Percentiles rank a stretch among this genome's conserved stretches.
Conservation (phyloP, 1,284 basidiomycete species). For the Puccinia horiana region DNA sequence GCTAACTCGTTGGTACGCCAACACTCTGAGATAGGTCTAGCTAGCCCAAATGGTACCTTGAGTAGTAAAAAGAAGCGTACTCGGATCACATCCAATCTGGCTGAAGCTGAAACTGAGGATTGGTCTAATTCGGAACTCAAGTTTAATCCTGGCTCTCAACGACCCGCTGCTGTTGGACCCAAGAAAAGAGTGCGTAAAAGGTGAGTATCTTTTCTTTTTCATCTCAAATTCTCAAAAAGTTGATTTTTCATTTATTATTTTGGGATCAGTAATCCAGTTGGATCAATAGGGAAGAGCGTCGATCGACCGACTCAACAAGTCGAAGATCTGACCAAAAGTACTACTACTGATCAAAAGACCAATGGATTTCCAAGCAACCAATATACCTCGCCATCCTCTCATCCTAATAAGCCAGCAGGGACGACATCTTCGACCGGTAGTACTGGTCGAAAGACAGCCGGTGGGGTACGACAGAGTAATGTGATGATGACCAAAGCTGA, state of each 20-base stretch:
- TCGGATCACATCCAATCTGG: not conserved
- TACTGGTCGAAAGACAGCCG: not conserved
- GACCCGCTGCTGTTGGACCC: not conserved
- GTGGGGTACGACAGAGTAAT: not conserved
- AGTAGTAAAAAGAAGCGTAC: slow-evolving; percentile 2
- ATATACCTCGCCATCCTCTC: not conserved
- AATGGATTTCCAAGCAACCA: not conserved
- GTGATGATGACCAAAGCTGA: not conserved
- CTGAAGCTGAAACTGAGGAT: not conserved
- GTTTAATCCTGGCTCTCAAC: slow-evolving; percentile 9
- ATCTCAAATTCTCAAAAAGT: not conserved
- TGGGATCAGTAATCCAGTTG: not conserved
- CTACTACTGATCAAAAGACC: not conserved
- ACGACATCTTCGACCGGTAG: not conserved
- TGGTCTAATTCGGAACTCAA: not conserved
- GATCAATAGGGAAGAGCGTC: not conserved
- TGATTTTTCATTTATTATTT: not conserved
- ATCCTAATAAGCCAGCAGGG: not conserved
- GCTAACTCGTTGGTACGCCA: not conserved
- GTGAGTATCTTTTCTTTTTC: not conserved
- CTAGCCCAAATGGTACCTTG: not conserved
- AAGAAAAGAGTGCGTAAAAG: slow-evolving; percentile 32
- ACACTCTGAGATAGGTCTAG: not conserved
- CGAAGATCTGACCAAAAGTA: not conserved
- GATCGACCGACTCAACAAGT: not conserved